These are phyloP conservation scores for Sclerotinia trifoliorum DNA, from an alignment of 2,329 filamentous ascomycete genomes.

Conservation along the genomic window DNA sequence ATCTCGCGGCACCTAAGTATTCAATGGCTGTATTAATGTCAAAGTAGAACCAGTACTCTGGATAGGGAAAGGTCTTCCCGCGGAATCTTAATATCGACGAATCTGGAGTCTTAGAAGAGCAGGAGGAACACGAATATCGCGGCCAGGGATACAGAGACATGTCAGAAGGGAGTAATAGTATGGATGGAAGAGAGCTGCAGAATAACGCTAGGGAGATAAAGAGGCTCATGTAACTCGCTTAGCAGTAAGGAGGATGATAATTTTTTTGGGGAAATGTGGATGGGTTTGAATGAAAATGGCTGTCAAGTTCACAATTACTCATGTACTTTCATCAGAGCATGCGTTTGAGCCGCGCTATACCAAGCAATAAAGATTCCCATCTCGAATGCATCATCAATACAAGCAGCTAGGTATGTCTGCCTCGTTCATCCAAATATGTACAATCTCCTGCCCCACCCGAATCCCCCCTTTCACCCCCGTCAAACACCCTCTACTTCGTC, in stretches of 20 bases:
- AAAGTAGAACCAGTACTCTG: neutral
- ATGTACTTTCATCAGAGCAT: neutral
- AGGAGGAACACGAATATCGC: no score
- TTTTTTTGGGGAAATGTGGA: neutral
- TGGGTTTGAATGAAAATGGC: neutral
- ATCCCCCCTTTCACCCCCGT: neutral
- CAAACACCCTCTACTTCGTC: constrained; percentile 60
- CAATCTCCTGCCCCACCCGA: neutral
- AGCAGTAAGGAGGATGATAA: neutral
- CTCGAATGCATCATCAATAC: constrained; percentile 6
- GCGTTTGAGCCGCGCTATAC: neutral
- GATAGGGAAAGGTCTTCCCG: neutral
- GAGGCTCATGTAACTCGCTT: neutral
- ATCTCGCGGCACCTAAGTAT: neutral
- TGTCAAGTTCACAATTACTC: neutral
- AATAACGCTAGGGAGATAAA: neutral
- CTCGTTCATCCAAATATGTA: constrained; percentile 21
- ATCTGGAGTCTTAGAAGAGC: neutral
- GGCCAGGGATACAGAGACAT: neutral
- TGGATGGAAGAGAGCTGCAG: neutral
- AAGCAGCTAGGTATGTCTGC: constrained; percentile 16
- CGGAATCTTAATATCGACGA: no score
- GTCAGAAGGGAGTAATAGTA: neutral
- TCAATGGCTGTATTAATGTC: neutral
- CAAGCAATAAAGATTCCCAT: neutral